Conservation (phyloP, 345 rosid genomes). For the Populus simonii region DNA sequence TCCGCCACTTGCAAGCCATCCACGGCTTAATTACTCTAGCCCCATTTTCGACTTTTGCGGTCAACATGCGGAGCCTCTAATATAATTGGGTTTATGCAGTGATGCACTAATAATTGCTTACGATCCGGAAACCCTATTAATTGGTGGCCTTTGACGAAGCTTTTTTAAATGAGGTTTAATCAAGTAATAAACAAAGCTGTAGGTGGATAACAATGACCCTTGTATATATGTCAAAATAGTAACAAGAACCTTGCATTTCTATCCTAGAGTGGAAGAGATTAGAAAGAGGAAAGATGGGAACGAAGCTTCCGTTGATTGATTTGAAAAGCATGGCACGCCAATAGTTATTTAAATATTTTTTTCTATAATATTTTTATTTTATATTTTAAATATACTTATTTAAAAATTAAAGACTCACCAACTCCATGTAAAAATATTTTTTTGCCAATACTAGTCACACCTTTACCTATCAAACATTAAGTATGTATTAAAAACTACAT, state of each 20-base stretch:
- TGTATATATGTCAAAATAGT: not conserved
- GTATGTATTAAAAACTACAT: no score
- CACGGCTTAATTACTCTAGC: not conserved
- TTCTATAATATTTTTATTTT: no score
- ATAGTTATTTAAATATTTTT: no score
- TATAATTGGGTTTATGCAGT: not conserved
- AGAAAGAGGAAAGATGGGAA: no score
- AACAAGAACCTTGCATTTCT: not conserved
- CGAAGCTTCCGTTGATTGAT: not conserved
- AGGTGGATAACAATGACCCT: not conserved
- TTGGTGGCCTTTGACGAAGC: not conserved
- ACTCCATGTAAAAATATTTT: no score
- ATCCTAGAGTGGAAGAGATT: not conserved
- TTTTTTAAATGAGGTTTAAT: not conserved
- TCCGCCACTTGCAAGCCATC: not conserved
- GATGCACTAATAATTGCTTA: not conserved
- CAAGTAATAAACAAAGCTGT: not conserved
- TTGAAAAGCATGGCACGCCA: no score
- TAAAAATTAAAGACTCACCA: no score
- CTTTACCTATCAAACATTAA: no score
- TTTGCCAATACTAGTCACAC: rapidly evolving
- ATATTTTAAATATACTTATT: no score
- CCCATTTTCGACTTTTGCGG: not conserved
- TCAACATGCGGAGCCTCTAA: not conserved
- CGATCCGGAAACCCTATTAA: not conserved